Conservation (phyloP, 164 flowering plant species). For the Vitis cinerea region DNA sequence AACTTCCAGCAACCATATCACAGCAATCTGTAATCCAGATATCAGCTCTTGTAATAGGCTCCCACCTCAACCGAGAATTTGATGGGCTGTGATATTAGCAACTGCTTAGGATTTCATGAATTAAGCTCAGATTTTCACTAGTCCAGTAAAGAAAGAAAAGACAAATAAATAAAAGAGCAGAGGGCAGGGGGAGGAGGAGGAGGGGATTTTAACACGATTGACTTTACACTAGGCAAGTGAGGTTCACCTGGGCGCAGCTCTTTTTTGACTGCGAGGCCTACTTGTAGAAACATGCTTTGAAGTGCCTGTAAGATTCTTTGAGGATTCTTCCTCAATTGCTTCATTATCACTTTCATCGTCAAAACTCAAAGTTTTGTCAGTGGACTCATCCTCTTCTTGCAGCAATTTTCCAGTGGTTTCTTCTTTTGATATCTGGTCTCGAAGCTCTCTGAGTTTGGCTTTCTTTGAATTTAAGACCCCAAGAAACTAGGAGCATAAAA, state of each 20-base stretch:
- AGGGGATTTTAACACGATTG: too few species aligned
- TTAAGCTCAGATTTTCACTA: too few species aligned
- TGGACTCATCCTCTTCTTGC: constrained; percentile 52
- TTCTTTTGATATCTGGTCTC: constrained; percentile 48
- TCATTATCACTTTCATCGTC: constrained; percentile 44
- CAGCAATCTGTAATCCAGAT: too few species aligned
- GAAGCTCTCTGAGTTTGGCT: constrained; percentile 75
- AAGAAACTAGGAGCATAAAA: constrained; percentile 55
- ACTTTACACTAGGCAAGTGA: not conserved
- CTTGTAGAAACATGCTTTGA: constrained; percentile 35
- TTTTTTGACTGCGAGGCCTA: constrained; percentile 43
- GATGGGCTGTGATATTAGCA: too few species aligned
- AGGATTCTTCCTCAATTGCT: constrained; percentile 32
- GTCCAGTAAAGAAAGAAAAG: too few species aligned
- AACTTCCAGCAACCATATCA: too few species aligned
- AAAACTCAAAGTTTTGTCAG: constrained; percentile 64
- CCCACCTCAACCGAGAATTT: too few species aligned
- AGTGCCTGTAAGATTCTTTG: constrained; percentile 26
- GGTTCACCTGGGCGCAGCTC: constrained; percentile 21
- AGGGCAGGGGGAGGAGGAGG: too few species aligned
- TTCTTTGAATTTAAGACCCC: constrained; percentile 77
- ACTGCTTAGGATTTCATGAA: too few species aligned
- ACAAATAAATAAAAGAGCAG: too few species aligned
- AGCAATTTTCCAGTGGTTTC: constrained; percentile 25
- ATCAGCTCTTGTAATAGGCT: too few species aligned